A percentile compares a stretch with the other conserved stretches of the same genome.
These are phyloP conservation scores for Trichoderma harzianum DNA, from an alignment of 2,329 filamentous ascomycete species.

Conservation along the genomic window DNA sequence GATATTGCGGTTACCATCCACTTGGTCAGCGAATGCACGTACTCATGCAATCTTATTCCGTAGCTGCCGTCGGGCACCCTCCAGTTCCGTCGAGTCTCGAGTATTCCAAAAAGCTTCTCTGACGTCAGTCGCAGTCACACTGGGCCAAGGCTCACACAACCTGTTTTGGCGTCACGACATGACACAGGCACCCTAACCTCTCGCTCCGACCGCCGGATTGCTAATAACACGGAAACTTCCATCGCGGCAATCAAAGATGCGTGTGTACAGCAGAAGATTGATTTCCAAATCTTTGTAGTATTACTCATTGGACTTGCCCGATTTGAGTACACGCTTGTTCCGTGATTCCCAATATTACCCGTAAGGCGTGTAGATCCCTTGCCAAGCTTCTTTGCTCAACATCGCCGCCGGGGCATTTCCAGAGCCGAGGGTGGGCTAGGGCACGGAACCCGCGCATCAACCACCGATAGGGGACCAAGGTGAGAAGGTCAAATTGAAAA, in stretches of 20 bases:
- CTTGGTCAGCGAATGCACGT: conserved; percentile 5
- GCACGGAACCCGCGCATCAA: not conserved
- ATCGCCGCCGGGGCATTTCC: not conserved
- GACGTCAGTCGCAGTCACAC: conserved; percentile 6
- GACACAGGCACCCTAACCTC: not conserved
- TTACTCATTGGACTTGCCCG: not conserved
- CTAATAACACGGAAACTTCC: not conserved
- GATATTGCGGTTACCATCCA: not conserved
- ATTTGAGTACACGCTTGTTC: not conserved
- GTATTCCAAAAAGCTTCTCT: conserved; percentile 3
- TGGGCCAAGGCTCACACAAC: not conserved
- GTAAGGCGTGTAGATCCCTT: not conserved
- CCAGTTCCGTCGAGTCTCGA: not conserved
- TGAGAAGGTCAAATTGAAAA: not conserved
- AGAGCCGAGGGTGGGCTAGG: not conserved
- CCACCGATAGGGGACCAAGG: not conserved
- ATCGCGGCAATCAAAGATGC: not conserved
- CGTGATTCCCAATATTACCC: not conserved
- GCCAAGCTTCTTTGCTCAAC: not conserved
- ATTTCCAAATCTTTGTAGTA: not conserved
- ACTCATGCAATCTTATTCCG: conserved; percentile 1
- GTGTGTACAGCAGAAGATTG: not conserved
- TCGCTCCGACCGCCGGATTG: not conserved
- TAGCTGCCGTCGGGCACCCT: conserved; percentile 1
- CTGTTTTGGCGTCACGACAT: not conserved